These are phyloP conservation scores for Barnettozyma pratensis DNA, from an alignment of 805 yeast species.

Conservation along the genomic window DNA sequence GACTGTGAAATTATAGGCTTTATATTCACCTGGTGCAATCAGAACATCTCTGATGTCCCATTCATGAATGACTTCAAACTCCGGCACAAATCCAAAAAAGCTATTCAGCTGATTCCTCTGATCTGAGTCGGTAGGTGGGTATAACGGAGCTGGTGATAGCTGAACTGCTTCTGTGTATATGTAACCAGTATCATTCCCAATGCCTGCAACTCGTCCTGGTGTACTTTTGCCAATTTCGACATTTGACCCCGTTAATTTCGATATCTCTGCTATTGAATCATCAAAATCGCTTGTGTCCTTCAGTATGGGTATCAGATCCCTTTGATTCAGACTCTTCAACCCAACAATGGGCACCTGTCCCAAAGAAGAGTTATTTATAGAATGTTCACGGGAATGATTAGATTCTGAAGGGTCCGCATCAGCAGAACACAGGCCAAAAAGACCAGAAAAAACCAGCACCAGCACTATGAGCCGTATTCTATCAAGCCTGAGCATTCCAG, in stretches of 20 bases:
- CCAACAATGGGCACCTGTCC: too few relatives aligned
- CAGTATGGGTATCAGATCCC: neutral
- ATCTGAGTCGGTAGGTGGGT: neutral
- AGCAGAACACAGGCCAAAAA: too few relatives aligned
- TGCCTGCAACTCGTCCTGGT: neutral
- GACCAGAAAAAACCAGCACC: too few relatives aligned
- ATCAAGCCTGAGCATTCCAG: too few relatives aligned
- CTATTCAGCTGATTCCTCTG: neutral
- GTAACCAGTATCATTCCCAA: neutral
- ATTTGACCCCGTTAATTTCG: neutral
- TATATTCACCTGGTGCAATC: slow-evolving; percentile 15
- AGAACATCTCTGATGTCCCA: slow-evolving; percentile 13
- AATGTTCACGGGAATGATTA: too few relatives aligned
- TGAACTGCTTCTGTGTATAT: slow-evolving; percentile 4
- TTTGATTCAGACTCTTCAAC: neutral
- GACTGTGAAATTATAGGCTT: slow-evolving; percentile 16
- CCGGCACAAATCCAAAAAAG: slow-evolving; percentile 7
- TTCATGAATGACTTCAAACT: slow-evolving; percentile 10
- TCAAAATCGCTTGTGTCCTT: neutral
- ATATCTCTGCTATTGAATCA: neutral
- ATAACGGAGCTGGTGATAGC: too few relatives aligned
- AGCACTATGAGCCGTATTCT: too few relatives aligned
- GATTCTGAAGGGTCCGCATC: too few relatives aligned
- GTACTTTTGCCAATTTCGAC: neutral
- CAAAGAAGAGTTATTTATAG: too few relatives aligned